phyloP scores from a whole-genome alignment of 192 early-diverging fungal genomes.

The Polychytrium aggregatum region DNA sequence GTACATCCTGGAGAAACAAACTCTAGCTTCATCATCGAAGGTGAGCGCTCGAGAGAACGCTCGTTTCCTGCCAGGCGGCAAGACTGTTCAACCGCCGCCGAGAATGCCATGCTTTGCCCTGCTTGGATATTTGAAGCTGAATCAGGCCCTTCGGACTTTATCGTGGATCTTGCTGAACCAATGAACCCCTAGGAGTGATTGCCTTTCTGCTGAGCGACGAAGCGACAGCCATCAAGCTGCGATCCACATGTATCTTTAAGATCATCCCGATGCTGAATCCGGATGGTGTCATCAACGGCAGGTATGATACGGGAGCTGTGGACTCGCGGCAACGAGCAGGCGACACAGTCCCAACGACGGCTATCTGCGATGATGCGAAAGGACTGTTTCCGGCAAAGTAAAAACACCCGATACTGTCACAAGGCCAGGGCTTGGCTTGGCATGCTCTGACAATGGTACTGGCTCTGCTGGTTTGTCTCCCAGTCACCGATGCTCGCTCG shows the following conservation, averaged over 20 bases:
- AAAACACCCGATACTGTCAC: too few relatives aligned
- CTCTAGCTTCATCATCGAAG: constrained; percentile 39
- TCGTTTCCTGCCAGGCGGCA: too few relatives aligned
- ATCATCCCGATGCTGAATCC: constrained; percentile 46
- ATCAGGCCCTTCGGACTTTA: background rate
- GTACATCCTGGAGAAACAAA: constrained; percentile 47
- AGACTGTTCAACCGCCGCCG: too few relatives aligned
- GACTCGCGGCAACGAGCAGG: too few relatives aligned
- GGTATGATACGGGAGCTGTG: too few relatives aligned
- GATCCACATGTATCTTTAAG: constrained; percentile 34
- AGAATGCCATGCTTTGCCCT: background rate
- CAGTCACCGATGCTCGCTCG: constrained; percentile 34
- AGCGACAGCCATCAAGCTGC: constrained; percentile 22
- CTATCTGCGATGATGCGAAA: too few relatives aligned
- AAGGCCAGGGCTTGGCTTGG: too few relatives aligned
- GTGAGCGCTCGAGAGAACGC: too few relatives aligned
- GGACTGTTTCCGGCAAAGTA: too few relatives aligned
- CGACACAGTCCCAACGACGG: too few relatives aligned
- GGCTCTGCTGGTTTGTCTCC: background rate
- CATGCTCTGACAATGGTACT: too few relatives aligned
- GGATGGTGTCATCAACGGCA: constrained; percentile 40
- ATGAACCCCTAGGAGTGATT: too few relatives aligned
- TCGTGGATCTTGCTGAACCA: constrained; percentile 1
- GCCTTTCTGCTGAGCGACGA: constrained; percentile 24
- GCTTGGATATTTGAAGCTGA: constrained; percentile 1